Evolutionary conservation across 1,139 yeast genomes (phyloP), one percentile per base, ranked within the genome.

Genomic region (Kodamaea suecica): DNA sequence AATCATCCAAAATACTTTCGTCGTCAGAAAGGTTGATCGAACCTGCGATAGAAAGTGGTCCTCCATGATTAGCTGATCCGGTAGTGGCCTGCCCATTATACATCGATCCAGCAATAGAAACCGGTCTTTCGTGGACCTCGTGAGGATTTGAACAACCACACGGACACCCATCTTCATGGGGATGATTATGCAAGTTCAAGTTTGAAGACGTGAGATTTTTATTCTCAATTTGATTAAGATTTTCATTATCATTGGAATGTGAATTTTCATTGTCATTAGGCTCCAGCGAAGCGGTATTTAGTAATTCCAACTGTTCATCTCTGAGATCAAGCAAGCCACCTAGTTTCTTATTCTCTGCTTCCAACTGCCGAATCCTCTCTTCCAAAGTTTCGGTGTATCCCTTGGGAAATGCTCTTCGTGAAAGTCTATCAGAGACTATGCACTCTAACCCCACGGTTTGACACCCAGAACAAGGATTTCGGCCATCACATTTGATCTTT

Each of bases 401-500:
- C 35, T 47, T 47, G 19, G 52, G 52, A 32, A 40, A 48, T 4
- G 58, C 55, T 15, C 73, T 52, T 35, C 76, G 50, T 12, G 72
- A 61, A 12, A 70, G 50, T 43, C 68, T 66, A 45, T 70, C 75
- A 1, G 72, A 64, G 0, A 69, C 73, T 29, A 68, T 61, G 49
- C 76, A 70, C 41, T 66, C 63, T 33, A 70, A 51, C 4, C 75
- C 75, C 2, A 65, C 69, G 5, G 66, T 54, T 12, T 61, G 61
- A 49, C 76, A 70, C 24, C 63, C 54, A 10, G 71, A 61, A 43
- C 75, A 70, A 1, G 81, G 80, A 25, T 73, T 68, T 50, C 65
- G 70, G n/a, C 85, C 85, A 46, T 80, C 86, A 60, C 88, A 81
- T 40, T 78, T 73, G 24, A 81, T 78, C 61, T 85, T 85, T 55